phyloP scores from a whole-genome alignment of 768 basidiomycete genomes.

The Termitomyces titanicus region DNA sequence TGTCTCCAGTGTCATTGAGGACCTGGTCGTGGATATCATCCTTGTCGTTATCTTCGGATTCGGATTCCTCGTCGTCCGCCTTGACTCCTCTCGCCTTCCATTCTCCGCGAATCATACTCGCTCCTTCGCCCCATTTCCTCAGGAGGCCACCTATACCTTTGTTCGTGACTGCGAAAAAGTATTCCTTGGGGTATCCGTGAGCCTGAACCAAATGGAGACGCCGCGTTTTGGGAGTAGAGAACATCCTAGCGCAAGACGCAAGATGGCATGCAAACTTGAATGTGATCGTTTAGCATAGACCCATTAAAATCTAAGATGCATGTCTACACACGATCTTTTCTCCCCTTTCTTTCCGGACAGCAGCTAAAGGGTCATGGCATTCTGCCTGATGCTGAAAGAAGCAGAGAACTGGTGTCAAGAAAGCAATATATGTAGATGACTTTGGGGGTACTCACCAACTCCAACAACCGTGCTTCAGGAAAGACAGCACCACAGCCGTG shows the following conservation, averaged over 20 bases:
- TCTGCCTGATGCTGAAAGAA: conserved; percentile 70
- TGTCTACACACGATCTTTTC: conserved; percentile 74
- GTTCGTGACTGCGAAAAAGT: conserved; percentile 89
- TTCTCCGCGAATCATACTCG: conserved; percentile 67
- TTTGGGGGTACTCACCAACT: conserved; percentile 56
- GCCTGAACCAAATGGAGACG: conserved; percentile 78
- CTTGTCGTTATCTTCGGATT: conserved; percentile 22
- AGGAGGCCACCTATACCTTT: conserved; percentile 83
- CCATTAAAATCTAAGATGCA: background rate
- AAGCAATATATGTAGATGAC: background rate
- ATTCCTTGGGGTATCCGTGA: conserved; percentile 85
- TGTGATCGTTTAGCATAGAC: background rate
- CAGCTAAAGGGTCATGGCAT: conserved; percentile 85
- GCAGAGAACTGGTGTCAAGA: background rate
- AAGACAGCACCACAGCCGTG: conserved; percentile 75
- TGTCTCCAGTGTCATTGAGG: conserved; percentile 21
- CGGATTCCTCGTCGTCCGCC: conserved; percentile 22
- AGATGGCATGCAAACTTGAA: conserved; percentile 77
- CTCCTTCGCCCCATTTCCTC: conserved; percentile 81
- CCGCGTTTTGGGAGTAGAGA: conserved; percentile 70
- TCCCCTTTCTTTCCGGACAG: conserved; percentile 69
- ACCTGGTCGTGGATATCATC: conserved; percentile 16
- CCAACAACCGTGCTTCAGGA: conserved; percentile 74
- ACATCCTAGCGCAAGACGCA: conserved; percentile 50
- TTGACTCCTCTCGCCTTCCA: conserved; percentile 52